These are phyloP conservation scores for Fusarium pilosicola DNA, from an alignment of 2,329 filamentous ascomycete species.

Conservation along the genomic window DNA sequence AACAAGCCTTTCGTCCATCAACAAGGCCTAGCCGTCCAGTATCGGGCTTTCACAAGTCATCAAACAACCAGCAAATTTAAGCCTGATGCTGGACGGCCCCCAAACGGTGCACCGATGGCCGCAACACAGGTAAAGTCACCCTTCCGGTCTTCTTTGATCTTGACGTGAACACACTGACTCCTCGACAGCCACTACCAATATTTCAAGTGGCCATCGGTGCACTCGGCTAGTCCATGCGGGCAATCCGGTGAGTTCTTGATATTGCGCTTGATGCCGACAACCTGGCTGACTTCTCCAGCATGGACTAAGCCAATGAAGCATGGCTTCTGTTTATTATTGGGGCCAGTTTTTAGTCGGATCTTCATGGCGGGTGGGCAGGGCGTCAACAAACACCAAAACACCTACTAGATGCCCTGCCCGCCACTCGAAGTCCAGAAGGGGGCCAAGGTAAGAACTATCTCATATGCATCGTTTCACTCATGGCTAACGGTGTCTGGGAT, in stretches of 20 bases:
- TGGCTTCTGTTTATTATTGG: neutral
- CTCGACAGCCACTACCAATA: neutral
- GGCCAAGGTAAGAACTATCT: neutral
- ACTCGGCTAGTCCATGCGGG: neutral
- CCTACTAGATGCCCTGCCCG: neutral
- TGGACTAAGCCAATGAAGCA: neutral
- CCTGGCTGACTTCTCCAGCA: neutral
- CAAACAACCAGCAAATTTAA: neutral
- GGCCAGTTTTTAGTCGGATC: too few species aligned
- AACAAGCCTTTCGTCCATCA: neutral
- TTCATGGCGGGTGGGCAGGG: neutral
- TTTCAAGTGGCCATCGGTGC: neutral
- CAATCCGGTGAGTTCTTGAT: neutral
- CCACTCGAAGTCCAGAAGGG: neutral
- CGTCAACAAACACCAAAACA: neutral
- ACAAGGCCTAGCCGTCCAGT: neutral
- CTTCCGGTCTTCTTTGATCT: neutral
- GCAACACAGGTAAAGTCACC: neutral
- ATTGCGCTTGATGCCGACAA: neutral
- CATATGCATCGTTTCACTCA: neutral
- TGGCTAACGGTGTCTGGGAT: neutral
- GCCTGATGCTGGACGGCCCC: neutral
- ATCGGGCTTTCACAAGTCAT: neutral
- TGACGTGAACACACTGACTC: neutral
- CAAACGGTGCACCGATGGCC: neutral